Percentiles rank a stretch among this genome's conserved stretches.
Conservation (phyloP, 1,139 yeast genomes). For the Hanseniaspora uvarum region DNA sequence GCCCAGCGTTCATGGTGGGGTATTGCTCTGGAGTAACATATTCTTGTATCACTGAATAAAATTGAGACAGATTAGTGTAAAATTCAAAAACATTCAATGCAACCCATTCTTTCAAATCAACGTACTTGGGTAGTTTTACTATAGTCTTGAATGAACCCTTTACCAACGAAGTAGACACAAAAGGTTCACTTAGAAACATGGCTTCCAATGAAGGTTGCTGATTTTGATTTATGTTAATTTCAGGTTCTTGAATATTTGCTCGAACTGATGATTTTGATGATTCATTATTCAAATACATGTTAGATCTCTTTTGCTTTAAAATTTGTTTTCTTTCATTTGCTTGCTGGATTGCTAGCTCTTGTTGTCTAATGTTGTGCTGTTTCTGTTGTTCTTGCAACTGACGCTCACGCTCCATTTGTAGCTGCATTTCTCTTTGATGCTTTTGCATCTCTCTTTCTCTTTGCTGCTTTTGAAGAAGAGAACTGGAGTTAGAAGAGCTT, state of each 20-base stretch:
- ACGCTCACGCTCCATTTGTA: slow-evolving; percentile 13
- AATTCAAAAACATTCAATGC: slow-evolving; percentile 87
- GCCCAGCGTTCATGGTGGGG: slow-evolving; percentile 95
- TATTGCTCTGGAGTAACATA: slow-evolving; percentile 79
- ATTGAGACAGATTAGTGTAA: slow-evolving; percentile 73
- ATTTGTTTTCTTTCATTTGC: slow-evolving; percentile 1
- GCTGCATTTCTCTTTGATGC: slow-evolving; percentile 9
- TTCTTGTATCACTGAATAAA: slow-evolving; percentile 79
- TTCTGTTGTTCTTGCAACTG: slow-evolving; percentile 15
- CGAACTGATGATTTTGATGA: slow-evolving; percentile 10
- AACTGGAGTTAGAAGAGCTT: not conserved
- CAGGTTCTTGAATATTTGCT: slow-evolving; percentile 16
- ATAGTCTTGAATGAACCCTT: slow-evolving; percentile 97
- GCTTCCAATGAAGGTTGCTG: slow-evolving; percentile 26
- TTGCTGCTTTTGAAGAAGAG: slow-evolving; percentile 15
- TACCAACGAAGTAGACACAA: slow-evolving; percentile 84
- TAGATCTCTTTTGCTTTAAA: slow-evolving; percentile 4
- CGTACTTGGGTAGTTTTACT: slow-evolving; percentile 88
- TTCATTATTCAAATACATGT: slow-evolving; percentile 8
- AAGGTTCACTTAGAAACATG: slow-evolving; percentile 76
- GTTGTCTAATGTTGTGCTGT: slow-evolving; percentile 16
- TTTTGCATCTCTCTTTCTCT: slow-evolving; percentile 18
- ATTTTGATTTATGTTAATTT: slow-evolving; percentile 38
- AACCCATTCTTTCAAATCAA: slow-evolving; percentile 90
- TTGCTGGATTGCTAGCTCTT: slow-evolving; percentile 14